Base-by-base conservation (phyloP, 805 yeast species). In the Wickerhamiella domercqiae region DNA sequence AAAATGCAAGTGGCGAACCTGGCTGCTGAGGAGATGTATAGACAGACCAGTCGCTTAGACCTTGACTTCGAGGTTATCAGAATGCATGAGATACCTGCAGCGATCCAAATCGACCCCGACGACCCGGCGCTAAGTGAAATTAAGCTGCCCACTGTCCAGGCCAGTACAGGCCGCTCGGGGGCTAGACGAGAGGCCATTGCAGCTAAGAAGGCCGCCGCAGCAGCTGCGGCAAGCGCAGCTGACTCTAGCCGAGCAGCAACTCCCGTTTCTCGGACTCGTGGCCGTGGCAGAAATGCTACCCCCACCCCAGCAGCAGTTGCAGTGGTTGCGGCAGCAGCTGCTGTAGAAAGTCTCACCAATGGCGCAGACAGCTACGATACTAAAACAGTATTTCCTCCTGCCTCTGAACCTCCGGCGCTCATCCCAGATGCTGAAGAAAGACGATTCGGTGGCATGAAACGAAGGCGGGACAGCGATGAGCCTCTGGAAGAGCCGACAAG, bases 1-100 rank as follows among this genome's bases (percentile, higher is more conserved):
- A 90, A 90, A 59, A 83, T 90, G 93, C 96, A 87, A 56, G 95
- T 90, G 30, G 87, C 96, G 3, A 77, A 87, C 1, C 76, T 82
- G 29, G 95, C 96, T 17, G 69, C 81, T 21, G 96, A 86, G 48
- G 68, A 76, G 9, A 67, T 84, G 33, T 61, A 67, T 21, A 72
- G 75, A 41, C 79, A 82, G 50, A 60, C 82, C 39, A 67, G 65
- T 36, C 66, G 96, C 36, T 67, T 90, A 45, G 80, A 86, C 52
- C 72, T 78, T 47, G 93, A 81, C 52, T 86, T 73, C 61, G 79
- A 78, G 34, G 63, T 77, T 34, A 78, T 87, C 19, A 60, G 68
- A 39, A 73, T 75, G 49, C 64, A 70, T 49, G 98, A 90, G 59
- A 75, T 90, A 20, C 96, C 97, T 1, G 79, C 77, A 44, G 59